These are phyloP conservation scores for Terana coerulea DNA, from an alignment of 768 basidiomycete species.

Conservation along the genomic window DNA sequence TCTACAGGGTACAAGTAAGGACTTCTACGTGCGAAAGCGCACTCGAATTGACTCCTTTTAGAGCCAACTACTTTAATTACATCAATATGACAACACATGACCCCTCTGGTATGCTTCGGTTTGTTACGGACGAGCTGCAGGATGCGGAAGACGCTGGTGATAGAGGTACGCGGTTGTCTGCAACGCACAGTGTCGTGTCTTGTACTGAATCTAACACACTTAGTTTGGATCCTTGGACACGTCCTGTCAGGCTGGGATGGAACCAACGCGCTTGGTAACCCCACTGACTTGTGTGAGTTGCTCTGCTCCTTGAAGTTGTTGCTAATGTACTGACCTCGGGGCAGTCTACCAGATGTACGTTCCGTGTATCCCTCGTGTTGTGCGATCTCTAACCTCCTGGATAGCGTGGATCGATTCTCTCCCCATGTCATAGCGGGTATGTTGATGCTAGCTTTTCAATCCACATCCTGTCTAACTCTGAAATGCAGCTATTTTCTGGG, in stretches of 20 bases:
- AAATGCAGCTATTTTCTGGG: slow-evolving; percentile 64
- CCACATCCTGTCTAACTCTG: background rate
- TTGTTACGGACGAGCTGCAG: slow-evolving; percentile 75
- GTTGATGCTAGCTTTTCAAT: slow-evolving; percentile 27
- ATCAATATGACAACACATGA: slow-evolving; percentile 71
- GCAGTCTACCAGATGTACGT: slow-evolving; percentile 49
- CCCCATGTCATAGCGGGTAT: slow-evolving; percentile 74
- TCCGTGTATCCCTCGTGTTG: background rate
- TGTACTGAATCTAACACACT: slow-evolving; percentile 14
- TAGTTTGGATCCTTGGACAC: slow-evolving; percentile 53
- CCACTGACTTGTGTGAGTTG: slow-evolving; percentile 64
- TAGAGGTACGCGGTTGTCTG: slow-evolving; percentile 44
- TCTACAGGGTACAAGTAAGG: slow-evolving; percentile 30
- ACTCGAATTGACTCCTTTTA: slow-evolving; percentile 17
- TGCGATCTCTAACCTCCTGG: background rate
- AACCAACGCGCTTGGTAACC: slow-evolving; percentile 55
- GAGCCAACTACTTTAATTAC: slow-evolving; percentile 73
- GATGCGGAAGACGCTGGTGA: slow-evolving; percentile 75
- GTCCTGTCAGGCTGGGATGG: slow-evolving; percentile 71
- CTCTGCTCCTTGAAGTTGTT: slow-evolving; percentile 32
- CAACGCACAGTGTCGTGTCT: background rate
- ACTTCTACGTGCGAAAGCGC: background rate
- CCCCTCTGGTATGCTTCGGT: slow-evolving; percentile 71
- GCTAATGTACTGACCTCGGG: slow-evolving; percentile 4
- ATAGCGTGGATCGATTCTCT: slow-evolving; percentile 70